Evolutionary conservation across 768 basidiomycete species (phyloP).

Genomic region (Suillus occidentalis): DNA sequence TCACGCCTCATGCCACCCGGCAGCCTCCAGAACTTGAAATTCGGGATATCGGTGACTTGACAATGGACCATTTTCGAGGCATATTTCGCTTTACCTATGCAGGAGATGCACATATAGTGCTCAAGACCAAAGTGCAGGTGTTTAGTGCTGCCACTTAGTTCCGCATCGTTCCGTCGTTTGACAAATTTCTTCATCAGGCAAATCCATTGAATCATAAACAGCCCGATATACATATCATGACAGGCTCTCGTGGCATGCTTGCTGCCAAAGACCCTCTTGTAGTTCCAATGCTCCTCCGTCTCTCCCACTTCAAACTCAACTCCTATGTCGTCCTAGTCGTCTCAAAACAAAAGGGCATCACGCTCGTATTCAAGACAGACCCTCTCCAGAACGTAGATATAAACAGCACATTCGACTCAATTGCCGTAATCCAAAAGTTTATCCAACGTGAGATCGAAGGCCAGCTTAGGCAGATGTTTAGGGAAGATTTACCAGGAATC

Average conservation of each 20-base stretch:
- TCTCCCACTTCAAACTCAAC: slow-evolving; percentile 91
- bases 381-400: slow-evolving; percentile 98
- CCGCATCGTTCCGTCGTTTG: slow-evolving; percentile 4
- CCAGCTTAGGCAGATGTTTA: slow-evolving; percentile 96
- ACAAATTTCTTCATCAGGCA: slow-evolving; percentile 50
- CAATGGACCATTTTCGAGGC: slow-evolving; percentile 92
- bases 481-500: slow-evolving; percentile 94
- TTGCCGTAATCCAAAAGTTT: slow-evolving; percentile 96
- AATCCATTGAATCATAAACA: slow-evolving; percentile 94
- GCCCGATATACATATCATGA: slow-evolving; percentile 85
- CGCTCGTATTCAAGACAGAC: slow-evolving; percentile 99
- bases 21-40: slow-evolving; percentile 97
- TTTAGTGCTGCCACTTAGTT: slow-evolving; percentile 17
- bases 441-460: slow-evolving; percentile 98
- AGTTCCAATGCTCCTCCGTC: slow-evolving; percentile 96
- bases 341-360: slow-evolving; percentile 96
- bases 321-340: slow-evolving; percentile 98
- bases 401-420: slow-evolving; percentile 96
- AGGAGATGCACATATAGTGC: slow-evolving; percentile 86
- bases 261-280: slow-evolving; percentile 94
- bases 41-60: slow-evolving; percentile 95
- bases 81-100: slow-evolving; percentile 95
- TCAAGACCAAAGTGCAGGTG: slow-evolving; percentile 93
- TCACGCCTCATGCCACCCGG: slow-evolving; percentile 11
- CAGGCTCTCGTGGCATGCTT: slow-evolving; percentile 82